These are phyloP conservation scores for Cercophora samala DNA, from an alignment of 495 filamentous ascomycete genomes.

Conservation along the genomic window DNA sequence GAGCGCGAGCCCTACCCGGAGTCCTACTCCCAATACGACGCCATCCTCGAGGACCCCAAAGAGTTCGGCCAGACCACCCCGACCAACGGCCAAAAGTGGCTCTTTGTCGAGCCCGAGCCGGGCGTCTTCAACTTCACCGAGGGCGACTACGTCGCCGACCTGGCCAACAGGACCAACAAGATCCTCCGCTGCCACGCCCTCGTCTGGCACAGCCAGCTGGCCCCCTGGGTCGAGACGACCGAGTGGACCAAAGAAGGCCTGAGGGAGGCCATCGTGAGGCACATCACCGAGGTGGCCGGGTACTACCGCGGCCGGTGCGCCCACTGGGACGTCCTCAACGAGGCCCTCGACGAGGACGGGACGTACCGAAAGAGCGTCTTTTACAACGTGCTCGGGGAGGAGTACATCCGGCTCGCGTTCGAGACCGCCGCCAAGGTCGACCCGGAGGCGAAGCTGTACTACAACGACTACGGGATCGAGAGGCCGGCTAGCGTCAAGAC, in stretches of 20 bases:
- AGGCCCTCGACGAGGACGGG: constrained; percentile 63
- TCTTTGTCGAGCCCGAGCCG: constrained; percentile 44
- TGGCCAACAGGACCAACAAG: constrained; percentile 46
- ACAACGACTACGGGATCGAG: constrained; percentile 69
- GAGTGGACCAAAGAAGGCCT: constrained; percentile 54
- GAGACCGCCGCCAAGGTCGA: constrained; percentile 47
- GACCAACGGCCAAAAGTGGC: constrained; percentile 53
- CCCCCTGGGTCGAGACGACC: constrained; percentile 52
- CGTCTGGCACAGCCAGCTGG: constrained; percentile 57
- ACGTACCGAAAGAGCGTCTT: constrained; percentile 52
- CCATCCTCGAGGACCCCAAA: constrained; percentile 38
- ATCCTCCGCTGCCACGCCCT: constrained; percentile 55
- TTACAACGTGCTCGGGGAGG: constrained; percentile 52
- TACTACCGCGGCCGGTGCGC: constrained; percentile 55
- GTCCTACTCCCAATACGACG: constrained; percentile 30
- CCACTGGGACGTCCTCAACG: constrained; percentile 63
- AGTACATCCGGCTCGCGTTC: constrained; percentile 57
- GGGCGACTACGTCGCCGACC: constrained; percentile 45
- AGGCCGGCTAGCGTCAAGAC: constrained; percentile 27
- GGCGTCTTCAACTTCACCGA: constrained; percentile 49
- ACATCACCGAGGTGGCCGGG: constrained; percentile 49
- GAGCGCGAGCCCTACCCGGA: constrained; percentile 33
- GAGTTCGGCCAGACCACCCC: constrained; percentile 54
- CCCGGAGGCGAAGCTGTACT: constrained; percentile 58
- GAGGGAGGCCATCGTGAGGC: constrained; percentile 43